A percentile compares a stretch with the other conserved stretches of the same genome.
These are phyloP conservation scores for Colletotrichum sp. DNA, from an alignment of 2,329 filamentous ascomycete species.

Conservation along the genomic window DNA sequence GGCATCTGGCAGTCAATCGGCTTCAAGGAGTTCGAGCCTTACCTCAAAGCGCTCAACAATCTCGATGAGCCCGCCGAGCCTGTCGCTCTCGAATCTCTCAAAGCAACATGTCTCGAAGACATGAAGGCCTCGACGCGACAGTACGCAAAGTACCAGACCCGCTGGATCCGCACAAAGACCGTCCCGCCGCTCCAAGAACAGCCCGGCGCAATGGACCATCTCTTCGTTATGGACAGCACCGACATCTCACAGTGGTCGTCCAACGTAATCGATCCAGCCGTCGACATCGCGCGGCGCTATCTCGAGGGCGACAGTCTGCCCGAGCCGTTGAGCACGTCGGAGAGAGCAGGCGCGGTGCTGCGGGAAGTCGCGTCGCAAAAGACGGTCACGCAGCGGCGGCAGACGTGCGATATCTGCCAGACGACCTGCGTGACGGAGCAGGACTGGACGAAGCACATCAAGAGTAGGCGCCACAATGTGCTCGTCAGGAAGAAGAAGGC, in stretches of 20 bases:
- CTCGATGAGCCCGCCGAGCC: conserved; percentile 20
- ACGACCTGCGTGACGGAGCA: conserved; percentile 63
- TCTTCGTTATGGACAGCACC: conserved; percentile 85
- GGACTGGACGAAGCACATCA: conserved; percentile 45
- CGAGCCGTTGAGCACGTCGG: conserved; percentile 51
- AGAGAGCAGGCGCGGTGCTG: conserved; percentile 59
- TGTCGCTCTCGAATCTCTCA: conserved; percentile 59
- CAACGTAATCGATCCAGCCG: conserved; percentile 70
- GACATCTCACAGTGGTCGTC: conserved; percentile 66
- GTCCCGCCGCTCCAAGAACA: conserved; percentile 69
- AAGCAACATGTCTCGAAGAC: conserved; percentile 67
- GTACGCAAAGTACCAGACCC: conserved; percentile 83
- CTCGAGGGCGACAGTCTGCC: conserved; percentile 62
- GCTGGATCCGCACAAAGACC: conserved; percentile 87
- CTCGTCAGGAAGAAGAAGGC: conserved; percentile 39
- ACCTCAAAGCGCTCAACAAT: conserved; percentile 56
- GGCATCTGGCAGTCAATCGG: conserved; percentile 98
- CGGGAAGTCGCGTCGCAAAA: conserved; percentile 50
- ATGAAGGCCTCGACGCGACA: conserved; percentile 85
- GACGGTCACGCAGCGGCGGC: conserved; percentile 61
- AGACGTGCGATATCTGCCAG: conserved; percentile 77
- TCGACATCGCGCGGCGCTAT: conserved; percentile 66
- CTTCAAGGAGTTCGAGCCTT: conserved; percentile 87
- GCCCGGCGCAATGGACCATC: conserved; percentile 53
- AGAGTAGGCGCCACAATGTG: conserved; percentile 38